Conservation (phyloP, 78 protist genomes). For the Emiliania huxleyi region DNA sequence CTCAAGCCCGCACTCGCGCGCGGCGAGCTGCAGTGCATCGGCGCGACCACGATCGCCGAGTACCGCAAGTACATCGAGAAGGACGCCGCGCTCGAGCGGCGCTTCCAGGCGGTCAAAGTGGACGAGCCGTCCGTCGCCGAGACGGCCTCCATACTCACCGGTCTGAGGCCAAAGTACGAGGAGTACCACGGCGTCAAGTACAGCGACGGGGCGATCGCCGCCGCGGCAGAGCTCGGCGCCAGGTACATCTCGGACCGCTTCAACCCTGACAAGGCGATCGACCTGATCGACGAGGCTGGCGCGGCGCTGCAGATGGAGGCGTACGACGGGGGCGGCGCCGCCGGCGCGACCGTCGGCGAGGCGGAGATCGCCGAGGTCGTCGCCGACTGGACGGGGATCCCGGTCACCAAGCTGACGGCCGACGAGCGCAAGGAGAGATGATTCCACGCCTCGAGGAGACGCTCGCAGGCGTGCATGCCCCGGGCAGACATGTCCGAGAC, state of each 20-base stretch:
- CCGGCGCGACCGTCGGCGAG: conserved; percentile 9
- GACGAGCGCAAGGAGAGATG: no score
- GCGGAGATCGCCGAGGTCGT: conserved; percentile 63
- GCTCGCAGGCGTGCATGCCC: no score
- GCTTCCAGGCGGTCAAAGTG: conserved; percentile 53
- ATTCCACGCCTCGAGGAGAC: no score
- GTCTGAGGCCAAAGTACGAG: conserved; percentile 36
- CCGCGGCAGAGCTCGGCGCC: conserved; percentile 83
- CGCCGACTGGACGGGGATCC: conserved; percentile 75
- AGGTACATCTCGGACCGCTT: conserved; percentile 88
- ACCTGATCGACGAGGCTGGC: conserved; percentile 45
- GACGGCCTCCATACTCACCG: conserved; percentile 54
- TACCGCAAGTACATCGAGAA: conserved; percentile 70
- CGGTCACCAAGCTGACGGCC: conserved; percentile 40
- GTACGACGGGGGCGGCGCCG: no score
- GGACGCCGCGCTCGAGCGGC: conserved; percentile 74
- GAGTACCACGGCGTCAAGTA: conserved; percentile 46
- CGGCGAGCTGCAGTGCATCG: conserved; percentile 90
- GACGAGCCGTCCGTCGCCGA: conserved; percentile 27
- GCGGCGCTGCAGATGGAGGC: not conserved
- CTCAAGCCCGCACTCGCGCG: conserved; percentile 97
- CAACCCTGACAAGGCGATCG: conserved; percentile 36
- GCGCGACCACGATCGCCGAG: conserved; percentile 69
- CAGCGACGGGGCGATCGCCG: conserved; percentile 59
- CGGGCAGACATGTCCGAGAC: no score